Evolutionary conservation across 345 rosid species (phyloP).

Genomic region (Viola odorata): DNA sequence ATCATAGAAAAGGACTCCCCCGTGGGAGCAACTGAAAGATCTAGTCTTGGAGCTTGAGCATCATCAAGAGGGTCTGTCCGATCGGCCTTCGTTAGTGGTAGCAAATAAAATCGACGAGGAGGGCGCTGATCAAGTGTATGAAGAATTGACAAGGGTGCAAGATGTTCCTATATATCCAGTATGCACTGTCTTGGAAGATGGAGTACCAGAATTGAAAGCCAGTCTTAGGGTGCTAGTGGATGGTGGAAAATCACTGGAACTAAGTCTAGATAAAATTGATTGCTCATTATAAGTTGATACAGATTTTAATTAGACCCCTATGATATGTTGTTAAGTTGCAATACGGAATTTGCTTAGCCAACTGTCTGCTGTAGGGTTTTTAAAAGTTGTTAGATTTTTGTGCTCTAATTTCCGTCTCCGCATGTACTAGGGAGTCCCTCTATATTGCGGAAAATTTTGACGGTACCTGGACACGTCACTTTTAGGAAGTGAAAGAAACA

Average conservation of each 20-base stretch:
- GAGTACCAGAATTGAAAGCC: constrained; percentile 68
- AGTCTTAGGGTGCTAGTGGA: constrained; percentile 68
- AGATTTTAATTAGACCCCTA: no score
- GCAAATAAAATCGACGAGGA: constrained; percentile 87
- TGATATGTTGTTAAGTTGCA: no score
- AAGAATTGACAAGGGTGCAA: constrained; percentile 57
- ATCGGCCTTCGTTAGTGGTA: constrained; percentile 64
- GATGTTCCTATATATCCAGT: constrained; percentile 62
- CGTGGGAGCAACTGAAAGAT: constrained; percentile 84
- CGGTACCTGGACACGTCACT: no score
- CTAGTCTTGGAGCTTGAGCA: constrained; percentile 70
- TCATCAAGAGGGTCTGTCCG: constrained; percentile 75
- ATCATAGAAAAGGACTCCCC: constrained; percentile 66
- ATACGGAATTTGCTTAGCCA: no score
- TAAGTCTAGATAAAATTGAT: constrained; percentile 42
- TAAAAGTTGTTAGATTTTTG: no score
- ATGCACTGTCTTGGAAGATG: constrained; percentile 80
- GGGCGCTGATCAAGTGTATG: constrained; percentile 53
- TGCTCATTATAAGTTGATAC: constrained; percentile 11
- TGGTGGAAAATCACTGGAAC: constrained; percentile 34
- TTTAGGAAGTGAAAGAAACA: no score
- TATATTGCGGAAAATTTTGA: no score
- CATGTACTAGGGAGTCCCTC: no score
- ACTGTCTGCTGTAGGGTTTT: no score
- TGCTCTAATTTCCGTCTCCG: no score